phyloP scores from a whole-genome alignment of 2,329 filamentous ascomycete genomes.

The Colletotrichum agaves region DNA sequence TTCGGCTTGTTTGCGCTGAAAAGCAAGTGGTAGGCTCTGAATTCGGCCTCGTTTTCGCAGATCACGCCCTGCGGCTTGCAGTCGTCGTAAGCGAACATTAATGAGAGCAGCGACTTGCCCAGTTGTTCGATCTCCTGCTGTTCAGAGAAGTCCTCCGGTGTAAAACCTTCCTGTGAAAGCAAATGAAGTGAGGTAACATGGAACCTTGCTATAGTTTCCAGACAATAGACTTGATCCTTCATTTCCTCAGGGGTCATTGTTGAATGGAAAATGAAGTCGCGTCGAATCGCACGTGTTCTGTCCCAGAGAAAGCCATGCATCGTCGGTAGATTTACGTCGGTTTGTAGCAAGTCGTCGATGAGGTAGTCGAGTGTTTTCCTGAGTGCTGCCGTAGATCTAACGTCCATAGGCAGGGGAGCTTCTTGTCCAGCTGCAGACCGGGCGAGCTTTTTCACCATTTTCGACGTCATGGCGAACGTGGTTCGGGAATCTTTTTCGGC shows the following conservation, averaged over 20 bases:
- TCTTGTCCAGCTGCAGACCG: constrained; percentile 76
- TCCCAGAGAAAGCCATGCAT: constrained; percentile 76
- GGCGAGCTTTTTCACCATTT: constrained; percentile 75
- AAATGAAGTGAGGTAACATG: constrained; percentile 74
- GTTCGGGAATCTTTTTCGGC: constrained; percentile 63
- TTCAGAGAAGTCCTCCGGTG: constrained; percentile 70
- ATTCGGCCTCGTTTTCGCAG: constrained; percentile 73
- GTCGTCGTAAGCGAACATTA: constrained; percentile 74
- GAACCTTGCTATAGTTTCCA: constrained; percentile 74
- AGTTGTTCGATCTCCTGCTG: constrained; percentile 77
- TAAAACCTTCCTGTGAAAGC: constrained; percentile 66
- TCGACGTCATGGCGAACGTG: constrained; percentile 57
- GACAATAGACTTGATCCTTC: constrained; percentile 68
- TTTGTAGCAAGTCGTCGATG: constrained; percentile 66
- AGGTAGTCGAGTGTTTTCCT: constrained; percentile 72
- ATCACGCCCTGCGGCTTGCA: constrained; percentile 66
- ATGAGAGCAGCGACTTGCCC: constrained; percentile 71
- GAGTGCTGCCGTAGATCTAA: constrained; percentile 69
- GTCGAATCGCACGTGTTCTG: constrained; percentile 72
- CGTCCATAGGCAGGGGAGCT: constrained; percentile 74
- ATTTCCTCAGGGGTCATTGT: constrained; percentile 67
- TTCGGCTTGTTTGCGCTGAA: constrained; percentile 70
- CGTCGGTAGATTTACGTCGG: constrained; percentile 64
- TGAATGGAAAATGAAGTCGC: constrained; percentile 76
- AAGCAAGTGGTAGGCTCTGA: constrained; percentile 72